Percentiles rank a stretch among this genome's conserved stretches.
phyloP scores from a whole-genome alignment of 176 grass and related monocot species.

The Carex scoparia region DNA sequence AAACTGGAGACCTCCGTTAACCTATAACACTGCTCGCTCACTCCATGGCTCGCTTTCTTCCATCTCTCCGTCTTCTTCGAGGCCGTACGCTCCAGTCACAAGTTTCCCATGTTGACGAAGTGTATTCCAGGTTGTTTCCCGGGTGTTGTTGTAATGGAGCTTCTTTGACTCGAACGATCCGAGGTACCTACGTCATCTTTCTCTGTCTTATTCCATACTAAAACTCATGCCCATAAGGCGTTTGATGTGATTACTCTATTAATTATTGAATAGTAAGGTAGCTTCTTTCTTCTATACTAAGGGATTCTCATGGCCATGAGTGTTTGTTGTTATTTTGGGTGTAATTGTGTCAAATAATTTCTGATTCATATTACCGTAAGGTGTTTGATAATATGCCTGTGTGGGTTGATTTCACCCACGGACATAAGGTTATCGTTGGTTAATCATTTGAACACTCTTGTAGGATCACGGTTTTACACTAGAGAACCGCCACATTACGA shows the following conservation, averaged over 20 bases:
- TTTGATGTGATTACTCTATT: background rate
- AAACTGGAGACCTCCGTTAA: no score
- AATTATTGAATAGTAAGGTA: background rate
- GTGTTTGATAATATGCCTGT: slow-evolving; percentile 1
- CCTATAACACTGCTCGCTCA: background rate
- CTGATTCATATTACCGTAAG: background rate
- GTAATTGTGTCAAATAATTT: background rate
- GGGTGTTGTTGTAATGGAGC: background rate
- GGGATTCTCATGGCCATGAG: background rate
- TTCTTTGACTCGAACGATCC: background rate
- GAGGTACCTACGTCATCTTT: background rate
- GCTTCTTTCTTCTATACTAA: background rate
- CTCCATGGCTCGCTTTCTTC: slow-evolving; percentile 11
- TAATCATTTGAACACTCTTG: background rate
- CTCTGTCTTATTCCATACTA: background rate
- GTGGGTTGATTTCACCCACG: background rate
- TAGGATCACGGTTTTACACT: slow-evolving; percentile 59
- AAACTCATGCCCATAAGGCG: background rate
- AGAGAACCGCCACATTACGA: slow-evolving; percentile 44
- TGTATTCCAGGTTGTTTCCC: background rate
- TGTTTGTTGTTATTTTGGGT: background rate
- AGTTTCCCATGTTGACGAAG: background rate
- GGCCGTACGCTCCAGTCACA: background rate
- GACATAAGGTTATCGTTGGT: background rate
- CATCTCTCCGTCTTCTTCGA: slow-evolving; percentile 6